Evolutionary conservation across 139 green algal genomes (phyloP).

Genomic region (Nannochloris sp.): DNA sequence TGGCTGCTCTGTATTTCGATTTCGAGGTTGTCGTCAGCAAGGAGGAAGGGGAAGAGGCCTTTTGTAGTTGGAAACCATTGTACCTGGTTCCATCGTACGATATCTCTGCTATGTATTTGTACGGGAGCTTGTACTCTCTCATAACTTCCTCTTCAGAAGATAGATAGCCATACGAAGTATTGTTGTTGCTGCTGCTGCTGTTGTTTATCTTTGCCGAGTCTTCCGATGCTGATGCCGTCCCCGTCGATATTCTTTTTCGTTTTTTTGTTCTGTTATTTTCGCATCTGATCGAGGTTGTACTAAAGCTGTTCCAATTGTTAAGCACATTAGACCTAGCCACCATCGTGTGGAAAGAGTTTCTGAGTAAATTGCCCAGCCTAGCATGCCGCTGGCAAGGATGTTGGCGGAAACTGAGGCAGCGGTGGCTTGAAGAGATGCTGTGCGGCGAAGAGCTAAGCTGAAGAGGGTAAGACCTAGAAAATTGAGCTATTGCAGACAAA

Average conservation of each 20-base stretch:
- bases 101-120: background rate
- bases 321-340: background rate
- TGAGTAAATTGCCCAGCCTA: background rate
- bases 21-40: too few relatives aligned
- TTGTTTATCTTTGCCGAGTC: too few relatives aligned
- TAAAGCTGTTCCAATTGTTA: background rate
- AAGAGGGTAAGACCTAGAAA: background rate
- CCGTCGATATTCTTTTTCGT: too few relatives aligned
- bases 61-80: background rate
- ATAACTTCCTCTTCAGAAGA: background rate
- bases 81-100: background rate
- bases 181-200: too few relatives aligned
- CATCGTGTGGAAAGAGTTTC: background rate
- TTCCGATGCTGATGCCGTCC: too few relatives aligned
- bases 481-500: too few relatives aligned
- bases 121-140: background rate
- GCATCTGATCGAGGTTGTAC: background rate
- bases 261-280: background rate
- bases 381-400: background rate
- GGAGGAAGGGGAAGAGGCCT: too few relatives aligned
- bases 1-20: too few relatives aligned
- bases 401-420: background rate
- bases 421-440: background rate
- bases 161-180: too few relatives aligned
- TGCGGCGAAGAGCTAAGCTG: background rate